These are phyloP conservation scores for Penicillium cinerascens DNA, from an alignment of 495 filamentous ascomycete species.

Conservation along the genomic window DNA sequence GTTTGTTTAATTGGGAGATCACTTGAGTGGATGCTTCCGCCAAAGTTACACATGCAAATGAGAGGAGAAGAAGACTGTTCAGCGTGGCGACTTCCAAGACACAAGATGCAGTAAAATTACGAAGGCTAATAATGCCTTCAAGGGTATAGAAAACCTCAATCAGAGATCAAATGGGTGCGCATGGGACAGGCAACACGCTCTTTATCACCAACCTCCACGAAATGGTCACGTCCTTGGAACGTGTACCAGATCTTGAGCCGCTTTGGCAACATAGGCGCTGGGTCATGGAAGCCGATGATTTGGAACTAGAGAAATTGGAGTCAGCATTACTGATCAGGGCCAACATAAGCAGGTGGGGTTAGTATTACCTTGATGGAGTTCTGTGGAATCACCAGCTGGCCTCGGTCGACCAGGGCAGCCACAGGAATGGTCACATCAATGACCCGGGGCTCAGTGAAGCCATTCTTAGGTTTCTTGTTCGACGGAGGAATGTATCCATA, in stretches of 20 bases:
- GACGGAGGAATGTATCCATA: constrained; percentile 37
- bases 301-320: constrained; percentile 33
- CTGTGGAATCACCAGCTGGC: constrained; percentile 44
- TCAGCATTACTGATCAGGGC: constrained; percentile 6
- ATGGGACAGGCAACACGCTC: constrained; percentile 42
- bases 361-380: constrained; percentile 39
- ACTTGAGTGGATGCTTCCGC: not conserved
- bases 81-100: constrained; percentile 3
- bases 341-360: not conserved
- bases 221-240: constrained; percentile 45
- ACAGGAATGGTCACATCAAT: constrained; percentile 50
- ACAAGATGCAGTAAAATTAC: constrained; percentile 12
- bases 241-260: constrained; percentile 51
- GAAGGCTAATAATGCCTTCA: constrained; percentile 1
- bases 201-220: constrained; percentile 43
- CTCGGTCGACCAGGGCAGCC: constrained; percentile 43
- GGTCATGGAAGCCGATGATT: constrained; percentile 56
- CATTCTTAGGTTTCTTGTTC: constrained; percentile 24
- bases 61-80: not conserved
- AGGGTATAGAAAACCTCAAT: constrained; percentile 1
- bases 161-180: constrained; percentile 29
- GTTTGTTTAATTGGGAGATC: not conserved
- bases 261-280: constrained; percentile 50
- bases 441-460: constrained; percentile 25
- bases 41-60: not conserved